phyloP scores from a whole-genome alignment of 139 green algal species.

The Closterium sp. region DNA sequence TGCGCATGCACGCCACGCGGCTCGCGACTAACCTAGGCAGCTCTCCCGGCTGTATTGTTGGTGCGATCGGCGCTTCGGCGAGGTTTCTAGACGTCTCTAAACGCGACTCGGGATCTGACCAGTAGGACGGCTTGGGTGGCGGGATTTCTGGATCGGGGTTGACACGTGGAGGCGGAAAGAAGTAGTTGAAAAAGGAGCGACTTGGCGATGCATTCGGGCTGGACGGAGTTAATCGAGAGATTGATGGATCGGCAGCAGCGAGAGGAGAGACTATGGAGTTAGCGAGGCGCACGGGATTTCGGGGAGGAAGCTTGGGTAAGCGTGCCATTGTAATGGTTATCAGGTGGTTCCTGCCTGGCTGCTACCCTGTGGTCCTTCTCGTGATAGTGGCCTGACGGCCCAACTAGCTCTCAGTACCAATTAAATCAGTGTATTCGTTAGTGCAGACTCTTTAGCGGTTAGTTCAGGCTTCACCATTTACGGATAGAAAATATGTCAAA shows the following conservation, averaged over 20 bases:
- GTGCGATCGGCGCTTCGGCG: not conserved
- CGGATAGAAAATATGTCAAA: no score
- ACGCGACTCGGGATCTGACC: not conserved
- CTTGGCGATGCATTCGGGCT: not conserved
- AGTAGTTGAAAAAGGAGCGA: not conserved
- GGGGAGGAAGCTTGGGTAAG: not conserved
- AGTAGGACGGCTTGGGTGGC: not conserved
- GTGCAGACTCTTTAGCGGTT: not conserved
- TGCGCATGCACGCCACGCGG: constrained; percentile 27
- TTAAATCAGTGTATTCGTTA: no score
- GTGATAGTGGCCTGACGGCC: no score
- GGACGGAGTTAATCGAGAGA: not conserved
- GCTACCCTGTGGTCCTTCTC: not conserved
- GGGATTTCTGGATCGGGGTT: not conserved
- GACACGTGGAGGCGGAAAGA: not conserved
- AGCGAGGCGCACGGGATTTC: not conserved
- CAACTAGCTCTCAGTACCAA: no score
- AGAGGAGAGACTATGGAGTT: not conserved
- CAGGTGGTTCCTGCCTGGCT: not conserved
- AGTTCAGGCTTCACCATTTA: no score
- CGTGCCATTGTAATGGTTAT: not conserved
- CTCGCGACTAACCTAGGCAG: not conserved
- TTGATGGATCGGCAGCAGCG: not conserved
- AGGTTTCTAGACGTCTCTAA: not conserved
- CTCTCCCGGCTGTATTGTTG: not conserved